Evolutionary conservation across 1,284 basidiomycete genomes (phyloP), one percentile per base, ranked within the genome.

Genomic region (Tausonia pullulans): DNA sequence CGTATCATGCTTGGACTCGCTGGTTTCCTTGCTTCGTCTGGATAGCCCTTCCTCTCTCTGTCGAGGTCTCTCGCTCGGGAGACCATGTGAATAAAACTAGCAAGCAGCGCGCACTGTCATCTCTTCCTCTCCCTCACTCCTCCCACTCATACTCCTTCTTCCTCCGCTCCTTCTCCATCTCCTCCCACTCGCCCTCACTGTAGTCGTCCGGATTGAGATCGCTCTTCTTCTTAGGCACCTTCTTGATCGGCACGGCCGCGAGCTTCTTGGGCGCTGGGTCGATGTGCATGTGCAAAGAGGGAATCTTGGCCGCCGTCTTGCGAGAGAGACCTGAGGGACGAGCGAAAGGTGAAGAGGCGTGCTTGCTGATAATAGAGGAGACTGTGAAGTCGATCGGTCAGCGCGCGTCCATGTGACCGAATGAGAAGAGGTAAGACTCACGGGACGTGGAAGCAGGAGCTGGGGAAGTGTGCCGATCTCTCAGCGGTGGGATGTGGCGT

Each of bases 131-230:
- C 3, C 45, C 60, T 46, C 61, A 63, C 27, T n/a, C 10, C 5
- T 58, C 54, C 27, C 48, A 50, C 45, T 63, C 61, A 3, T 46
- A 16, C 54, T 63, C 61, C 55, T 27, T 56, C 46, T 56, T 56
- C 44, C 13, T 43, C 44, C 55, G 53, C 46, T 55, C 61, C 39
- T 51, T 49, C 55, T 57, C 53, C 54, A 63, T 63, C 54, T 63
- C 61, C 54, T 63, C 61, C 61, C 61, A 63, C 46, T 63, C 61
- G 16, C 61, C 61, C 7, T 63, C 61, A 8, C 54, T 57, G 43
- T 40, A 63, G 55, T 63, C 61, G 8, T 63, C 61, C 11, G 46
- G 43, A 40, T 50, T 49, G 14, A 63, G 54, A 16, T 63, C 61
- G 54, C 61, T 41, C 50, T 63, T 63, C 61, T 63, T 63, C 27